phyloP scores from a whole-genome alignment of 805 yeast genomes.

The Saccharomycopsis amapae region DNA sequence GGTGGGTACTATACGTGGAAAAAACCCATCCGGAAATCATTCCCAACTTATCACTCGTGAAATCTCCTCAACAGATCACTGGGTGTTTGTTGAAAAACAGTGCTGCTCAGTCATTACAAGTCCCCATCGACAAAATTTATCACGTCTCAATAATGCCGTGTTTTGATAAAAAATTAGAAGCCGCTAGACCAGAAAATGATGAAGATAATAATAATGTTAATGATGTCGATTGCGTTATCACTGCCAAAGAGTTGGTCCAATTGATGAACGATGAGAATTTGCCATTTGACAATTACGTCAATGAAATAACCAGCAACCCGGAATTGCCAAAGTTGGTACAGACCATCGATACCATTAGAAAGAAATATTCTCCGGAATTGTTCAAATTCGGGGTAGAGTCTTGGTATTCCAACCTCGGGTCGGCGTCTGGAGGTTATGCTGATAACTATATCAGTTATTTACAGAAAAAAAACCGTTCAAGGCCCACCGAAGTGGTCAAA shows the following conservation, averaged over 20 bases:
- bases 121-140: constrained; percentile 40
- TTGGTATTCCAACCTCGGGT: constrained; percentile 74
- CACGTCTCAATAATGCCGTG: constrained; percentile 94
- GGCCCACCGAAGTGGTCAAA: constrained; percentile 15
- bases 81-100: constrained; percentile 65
- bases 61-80: constrained; percentile 91
- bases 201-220: constrained; percentile 24
- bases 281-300: constrained; percentile 27
- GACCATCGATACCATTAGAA: constrained; percentile 4
- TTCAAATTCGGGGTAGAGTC: constrained; percentile 48
- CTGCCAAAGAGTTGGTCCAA: constrained; percentile 80
- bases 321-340: neutral
- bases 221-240: constrained; percentile 92
- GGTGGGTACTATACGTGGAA: constrained; percentile 93
- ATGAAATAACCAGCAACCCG: neutral
- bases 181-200: constrained; percentile 70
- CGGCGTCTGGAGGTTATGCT: constrained; percentile 88
- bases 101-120: constrained; percentile 30
- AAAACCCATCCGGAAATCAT: constrained; percentile 87
- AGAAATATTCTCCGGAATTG: constrained; percentile 48
- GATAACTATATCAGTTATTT: constrained; percentile 49
- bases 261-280: constrained; percentile 51
- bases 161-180: constrained; percentile 92
- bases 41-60: constrained; percentile 61
- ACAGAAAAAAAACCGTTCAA: constrained; percentile 24